Conservation (phyloP, 2,329 filamentous ascomycete genomes). For the Fusarium sarcochroum region DNA sequence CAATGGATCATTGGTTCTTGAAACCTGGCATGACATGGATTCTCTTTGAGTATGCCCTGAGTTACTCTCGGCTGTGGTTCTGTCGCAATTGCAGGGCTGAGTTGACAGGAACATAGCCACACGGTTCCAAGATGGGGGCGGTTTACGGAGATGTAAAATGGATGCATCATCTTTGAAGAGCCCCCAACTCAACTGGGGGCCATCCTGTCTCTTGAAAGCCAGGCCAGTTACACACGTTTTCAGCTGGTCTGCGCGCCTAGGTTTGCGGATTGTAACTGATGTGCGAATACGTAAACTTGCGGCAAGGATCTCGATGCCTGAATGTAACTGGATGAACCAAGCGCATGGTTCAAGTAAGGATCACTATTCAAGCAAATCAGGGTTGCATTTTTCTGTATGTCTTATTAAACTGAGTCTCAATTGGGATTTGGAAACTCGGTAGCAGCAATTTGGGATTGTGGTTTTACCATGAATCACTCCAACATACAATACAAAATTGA, state of each 20-base stretch:
- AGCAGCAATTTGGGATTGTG: background rate
- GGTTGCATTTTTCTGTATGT: background rate
- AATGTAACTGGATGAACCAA: constrained; percentile 2
- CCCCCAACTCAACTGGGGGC: constrained; percentile 9
- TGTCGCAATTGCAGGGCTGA: constrained; percentile 8
- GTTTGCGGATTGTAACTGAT: background rate
- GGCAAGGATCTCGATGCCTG: background rate
- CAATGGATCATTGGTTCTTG: background rate
- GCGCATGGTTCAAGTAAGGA: background rate
- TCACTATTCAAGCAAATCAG: background rate
- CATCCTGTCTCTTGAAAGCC: background rate
- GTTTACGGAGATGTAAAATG: constrained; percentile 2
- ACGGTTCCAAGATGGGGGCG: constrained; percentile 1
- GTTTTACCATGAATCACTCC: background rate
- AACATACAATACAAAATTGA: no score
- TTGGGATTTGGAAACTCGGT: no score
- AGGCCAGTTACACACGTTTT: background rate
- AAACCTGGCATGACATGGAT: background rate
- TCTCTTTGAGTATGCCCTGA: no score
- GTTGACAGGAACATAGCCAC: background rate
- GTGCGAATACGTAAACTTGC: constrained; percentile 4
- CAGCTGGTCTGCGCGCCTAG: constrained; percentile 8
- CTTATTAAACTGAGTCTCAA: background rate
- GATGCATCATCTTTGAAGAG: constrained; percentile 1
- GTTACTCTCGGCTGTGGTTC: background rate